These are phyloP conservation scores for Lactarius vividus DNA, from an alignment of 768 basidiomycete genomes.

Conservation along the genomic window DNA sequence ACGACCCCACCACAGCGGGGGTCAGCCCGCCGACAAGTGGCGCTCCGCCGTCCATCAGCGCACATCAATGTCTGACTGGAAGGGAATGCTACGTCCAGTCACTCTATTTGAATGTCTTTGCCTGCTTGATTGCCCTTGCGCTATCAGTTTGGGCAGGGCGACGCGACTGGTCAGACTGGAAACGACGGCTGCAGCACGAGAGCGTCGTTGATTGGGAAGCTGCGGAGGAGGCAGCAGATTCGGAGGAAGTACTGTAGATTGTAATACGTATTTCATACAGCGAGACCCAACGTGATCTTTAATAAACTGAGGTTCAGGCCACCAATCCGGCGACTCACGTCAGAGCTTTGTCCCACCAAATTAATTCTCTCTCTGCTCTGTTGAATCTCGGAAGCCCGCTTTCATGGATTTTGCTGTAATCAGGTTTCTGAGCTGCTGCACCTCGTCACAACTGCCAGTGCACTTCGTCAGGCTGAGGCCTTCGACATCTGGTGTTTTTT, in stretches of 20 bases:
- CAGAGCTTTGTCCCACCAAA: too few species aligned
- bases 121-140: constrained; percentile 29
- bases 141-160: constrained; percentile 30
- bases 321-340: too few species aligned
- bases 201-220: constrained; percentile 21
- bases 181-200: not conserved
- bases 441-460: too few species aligned
- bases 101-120: constrained; percentile 28
- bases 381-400: too few species aligned
- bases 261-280: too few species aligned
- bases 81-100: constrained; percentile 30
- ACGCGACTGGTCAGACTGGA: constrained; percentile 28
- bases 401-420: too few species aligned
- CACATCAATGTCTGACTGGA: constrained; percentile 29
- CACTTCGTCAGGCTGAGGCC: too few species aligned
- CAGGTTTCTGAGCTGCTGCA: too few species aligned
- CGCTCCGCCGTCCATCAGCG: not conserved
- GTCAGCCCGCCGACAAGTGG: constrained; percentile 21
- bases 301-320: too few species aligned
- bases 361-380: too few species aligned
- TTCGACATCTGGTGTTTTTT: too few species aligned
- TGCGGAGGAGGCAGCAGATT: constrained; percentile 1
- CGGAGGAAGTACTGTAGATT: constrained; percentile 3
- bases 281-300: too few species aligned
- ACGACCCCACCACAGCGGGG: constrained; percentile 38